Evolutionary conservation across 495 filamentous ascomycete species (phyloP), one percentile per base, ranked within the genome.

Genomic region (Penicillium longicatenatum): DNA sequence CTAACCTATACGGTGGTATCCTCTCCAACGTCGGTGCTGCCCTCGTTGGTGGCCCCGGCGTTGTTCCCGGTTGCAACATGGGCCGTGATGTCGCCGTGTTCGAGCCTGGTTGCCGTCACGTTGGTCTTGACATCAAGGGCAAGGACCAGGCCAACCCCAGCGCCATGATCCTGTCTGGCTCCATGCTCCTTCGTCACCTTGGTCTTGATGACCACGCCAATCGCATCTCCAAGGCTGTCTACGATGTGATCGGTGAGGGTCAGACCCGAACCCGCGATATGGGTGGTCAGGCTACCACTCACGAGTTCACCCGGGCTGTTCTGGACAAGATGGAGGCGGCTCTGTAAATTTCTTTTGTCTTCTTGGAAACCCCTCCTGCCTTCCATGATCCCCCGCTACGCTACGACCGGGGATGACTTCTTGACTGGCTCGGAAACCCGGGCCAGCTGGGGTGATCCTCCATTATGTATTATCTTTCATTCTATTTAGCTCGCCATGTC

Each of bases 31-130:
- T 98, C 65, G 95, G 92, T 67, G 94, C 94, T 67, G 94, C 94
- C 56, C 89, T 98, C n/a, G 94, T 98, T 66, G 94, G 94, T 72
- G 94, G 94, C 43, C 94, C 94, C 24, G 94, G 94, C 78, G 88
- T 98, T 54, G 93, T 98, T 49, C 94, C 94, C 56, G 94, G 94
- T 66, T 96, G 92, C 85, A 98, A 98, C 82, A 98, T 98, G 92
- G 94, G 94, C 66, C 90, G 94, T 59, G 92, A 98, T 58, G 89
- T 97, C 58, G 95, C 95, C 64, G 93, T 98, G 53, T 98, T 98
- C 76, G 94, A 98, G 82, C 94, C 94, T 61, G 94, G 94, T 52
- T 98, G 94, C 85, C 85, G 94, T 72, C 94, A 98, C 81, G 94
- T 98, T 61, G 94, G 94, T 75, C 88, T 98, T 17, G 94, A 98